Conservation (phyloP, 495 filamentous ascomycete genomes). For the Hypomontagnella monticulosa region DNA sequence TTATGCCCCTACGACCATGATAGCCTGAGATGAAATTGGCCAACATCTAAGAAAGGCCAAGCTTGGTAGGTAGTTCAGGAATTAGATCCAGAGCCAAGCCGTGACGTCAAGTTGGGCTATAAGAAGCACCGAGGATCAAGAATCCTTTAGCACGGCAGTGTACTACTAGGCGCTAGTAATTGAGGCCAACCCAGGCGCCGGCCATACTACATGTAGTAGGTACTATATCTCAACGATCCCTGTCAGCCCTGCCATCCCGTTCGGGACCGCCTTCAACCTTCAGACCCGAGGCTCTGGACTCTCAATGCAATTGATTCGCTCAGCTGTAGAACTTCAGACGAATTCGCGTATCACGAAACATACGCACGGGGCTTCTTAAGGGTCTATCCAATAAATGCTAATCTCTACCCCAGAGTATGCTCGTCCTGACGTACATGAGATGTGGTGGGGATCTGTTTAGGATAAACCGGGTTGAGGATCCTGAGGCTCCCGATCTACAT, state of each 20-base stretch:
- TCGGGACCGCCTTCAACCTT: conserved; percentile 3
- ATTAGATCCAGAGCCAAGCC: too few species aligned
- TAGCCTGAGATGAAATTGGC: too few species aligned
- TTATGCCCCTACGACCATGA: too few species aligned
- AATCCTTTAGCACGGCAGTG: too few species aligned
- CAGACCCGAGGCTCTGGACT: conserved; percentile 11
- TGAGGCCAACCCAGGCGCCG: neutral
- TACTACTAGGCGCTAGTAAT: neutral
- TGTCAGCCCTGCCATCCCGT: neutral
- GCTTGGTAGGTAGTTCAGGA: too few species aligned
- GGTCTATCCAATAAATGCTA: conserved; percentile 8
- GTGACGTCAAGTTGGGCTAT: too few species aligned
- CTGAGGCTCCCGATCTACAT: conserved; percentile 5
- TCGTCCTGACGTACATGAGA: conserved; percentile 3
- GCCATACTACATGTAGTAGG: too few species aligned
- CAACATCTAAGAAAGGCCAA: too few species aligned
- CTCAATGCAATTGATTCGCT: neutral
- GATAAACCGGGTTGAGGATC: conserved; percentile 17
- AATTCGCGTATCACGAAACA: conserved; percentile 11
- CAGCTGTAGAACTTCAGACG: conserved; percentile 1
- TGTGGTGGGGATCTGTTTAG: neutral
- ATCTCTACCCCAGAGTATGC: conserved; percentile 7
- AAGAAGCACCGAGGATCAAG: too few species aligned
- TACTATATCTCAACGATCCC: too few species aligned
- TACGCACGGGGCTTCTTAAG: neutral